phyloP scores from a whole-genome alignment of 2,329 filamentous ascomycete genomes.

The Pseudovirgaria hyperparasitica region DNA sequence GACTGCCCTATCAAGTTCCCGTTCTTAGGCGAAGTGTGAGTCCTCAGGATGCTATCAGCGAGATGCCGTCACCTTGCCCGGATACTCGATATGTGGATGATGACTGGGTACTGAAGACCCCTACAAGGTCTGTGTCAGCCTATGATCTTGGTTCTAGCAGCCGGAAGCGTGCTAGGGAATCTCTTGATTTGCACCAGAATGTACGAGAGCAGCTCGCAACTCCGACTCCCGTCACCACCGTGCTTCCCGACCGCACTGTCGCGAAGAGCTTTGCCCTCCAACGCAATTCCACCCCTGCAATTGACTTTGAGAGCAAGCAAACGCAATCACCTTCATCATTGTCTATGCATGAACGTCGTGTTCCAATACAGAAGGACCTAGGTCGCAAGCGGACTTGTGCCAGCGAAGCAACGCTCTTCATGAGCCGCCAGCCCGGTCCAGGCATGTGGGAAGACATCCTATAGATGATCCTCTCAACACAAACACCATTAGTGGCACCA shows the following conservation, averaged over 20 bases:
- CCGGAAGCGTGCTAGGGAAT: slow-evolving; percentile 50
- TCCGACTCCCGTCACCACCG: slow-evolving; percentile 22
- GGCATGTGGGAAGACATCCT: slow-evolving; percentile 58
- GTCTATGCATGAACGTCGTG: slow-evolving; percentile 27
- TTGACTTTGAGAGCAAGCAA: slow-evolving; percentile 18
- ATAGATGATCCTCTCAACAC: too few relatives aligned
- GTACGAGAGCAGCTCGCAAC: slow-evolving; percentile 48
- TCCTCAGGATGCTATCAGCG: slow-evolving; percentile 19
- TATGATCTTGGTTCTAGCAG: slow-evolving; percentile 14
- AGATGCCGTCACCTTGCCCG: slow-evolving; percentile 26
- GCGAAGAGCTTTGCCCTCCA: slow-evolving; percentile 20
- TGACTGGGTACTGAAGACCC: slow-evolving; percentile 14
- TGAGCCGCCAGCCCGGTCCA: slow-evolving; percentile 41
- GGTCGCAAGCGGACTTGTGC: slow-evolving; percentile 54
- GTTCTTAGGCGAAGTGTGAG: slow-evolving; percentile 24
- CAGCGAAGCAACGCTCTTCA: slow-evolving; percentile 40
- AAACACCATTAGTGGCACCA: too few relatives aligned
- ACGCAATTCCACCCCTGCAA: slow-evolving; percentile 10
- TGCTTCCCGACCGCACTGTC: slow-evolving; percentile 23
- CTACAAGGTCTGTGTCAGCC: slow-evolving; percentile 9
- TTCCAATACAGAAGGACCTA: slow-evolving; percentile 33
- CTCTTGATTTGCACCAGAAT: slow-evolving; percentile 52
- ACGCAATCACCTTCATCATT: slow-evolving; percentile 26
- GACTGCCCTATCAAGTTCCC: slow-evolving; percentile 29
- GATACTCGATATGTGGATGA: slow-evolving; percentile 40